These are phyloP conservation scores for Cytospora piceicola DNA, from an alignment of 2,329 filamentous ascomycete genomes.

Conservation along the genomic window DNA sequence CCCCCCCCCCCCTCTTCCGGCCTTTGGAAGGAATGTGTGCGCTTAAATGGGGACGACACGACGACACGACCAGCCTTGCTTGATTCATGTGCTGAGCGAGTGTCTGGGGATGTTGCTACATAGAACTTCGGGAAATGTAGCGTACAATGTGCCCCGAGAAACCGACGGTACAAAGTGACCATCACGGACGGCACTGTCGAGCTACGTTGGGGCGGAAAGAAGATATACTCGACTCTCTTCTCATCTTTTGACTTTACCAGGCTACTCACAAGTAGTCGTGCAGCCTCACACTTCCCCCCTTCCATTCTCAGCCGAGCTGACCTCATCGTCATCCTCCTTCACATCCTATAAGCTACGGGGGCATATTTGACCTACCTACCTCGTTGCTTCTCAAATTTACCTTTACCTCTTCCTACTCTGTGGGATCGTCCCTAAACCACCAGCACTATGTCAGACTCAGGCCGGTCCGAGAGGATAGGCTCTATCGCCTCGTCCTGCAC, in stretches of 20 bases:
- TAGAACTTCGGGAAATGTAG: too few species aligned
- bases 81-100: neutral
- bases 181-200: neutral
- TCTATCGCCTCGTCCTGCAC: conserved; percentile 44
- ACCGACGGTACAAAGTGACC: conserved; percentile 3
- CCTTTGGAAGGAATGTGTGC: neutral
- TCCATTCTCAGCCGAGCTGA: neutral
- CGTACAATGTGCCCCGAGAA: too few species aligned
- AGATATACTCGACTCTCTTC: conserved; percentile 1
- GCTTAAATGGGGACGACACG: neutral
- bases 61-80: neutral
- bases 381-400: neutral
- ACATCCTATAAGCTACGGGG: conserved; percentile 12
- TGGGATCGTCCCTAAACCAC: neutral
- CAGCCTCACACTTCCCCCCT: neutral
- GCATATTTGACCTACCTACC: neutral
- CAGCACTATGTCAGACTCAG: conserved; percentile 34
- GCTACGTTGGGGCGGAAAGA: neutral
- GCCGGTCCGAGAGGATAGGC: conserved; percentile 34
- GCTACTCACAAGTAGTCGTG: neutral
- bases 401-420: neutral
- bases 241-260: neutral
- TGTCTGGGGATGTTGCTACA: too few species aligned
- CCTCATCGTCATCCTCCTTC: neutral
- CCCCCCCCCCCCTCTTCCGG: neutral